Percentiles rank a stretch among this genome's conserved stretches.
Evolutionary conservation across 2,329 filamentous ascomycete genomes (phyloP).

Genomic region (Emericellopsis atlantica): DNA sequence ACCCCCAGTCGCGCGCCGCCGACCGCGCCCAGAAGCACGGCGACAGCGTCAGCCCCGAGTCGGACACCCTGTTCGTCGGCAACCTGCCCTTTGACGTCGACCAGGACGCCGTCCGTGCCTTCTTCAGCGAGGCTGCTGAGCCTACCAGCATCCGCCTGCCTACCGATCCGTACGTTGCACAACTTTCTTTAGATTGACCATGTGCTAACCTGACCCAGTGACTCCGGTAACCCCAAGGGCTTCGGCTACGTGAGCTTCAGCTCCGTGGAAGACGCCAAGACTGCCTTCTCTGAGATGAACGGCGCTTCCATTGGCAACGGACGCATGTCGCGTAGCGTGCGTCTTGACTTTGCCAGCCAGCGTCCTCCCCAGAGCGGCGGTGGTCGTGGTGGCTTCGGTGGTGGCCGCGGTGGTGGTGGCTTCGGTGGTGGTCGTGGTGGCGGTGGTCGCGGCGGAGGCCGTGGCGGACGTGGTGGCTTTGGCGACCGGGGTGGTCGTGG

Average conservation of each 20-base stretch:
- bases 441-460: constrained; percentile 35
- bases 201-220: constrained; percentile 27
- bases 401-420: constrained; percentile 38
- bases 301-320: constrained; percentile 51
- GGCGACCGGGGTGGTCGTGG: constrained; percentile 24
- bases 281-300: constrained; percentile 57
- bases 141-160: constrained; percentile 77
- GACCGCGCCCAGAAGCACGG: constrained; percentile 60
- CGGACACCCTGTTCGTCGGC: constrained; percentile 81
- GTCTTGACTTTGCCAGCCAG: constrained; percentile 70
- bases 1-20: constrained; percentile 41
- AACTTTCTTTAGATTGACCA: neutral
- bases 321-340: constrained; percentile 60
- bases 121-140: constrained; percentile 59
- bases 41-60: constrained; percentile 66
- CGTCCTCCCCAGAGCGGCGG: constrained; percentile 47
- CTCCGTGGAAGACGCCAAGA: constrained; percentile 71
- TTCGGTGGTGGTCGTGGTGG: constrained; percentile 32
- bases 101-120: constrained; percentile 61
- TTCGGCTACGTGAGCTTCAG: constrained; percentile 84
- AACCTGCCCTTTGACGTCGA: constrained; percentile 79
- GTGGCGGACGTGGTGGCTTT: constrained; percentile 37
- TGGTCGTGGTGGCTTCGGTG: constrained; percentile 33
- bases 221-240: constrained; percentile 75
- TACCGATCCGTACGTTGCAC: constrained; percentile 55